Evolutionary conservation across 768 basidiomycete species (phyloP).

Genomic region (Russula virescens): DNA sequence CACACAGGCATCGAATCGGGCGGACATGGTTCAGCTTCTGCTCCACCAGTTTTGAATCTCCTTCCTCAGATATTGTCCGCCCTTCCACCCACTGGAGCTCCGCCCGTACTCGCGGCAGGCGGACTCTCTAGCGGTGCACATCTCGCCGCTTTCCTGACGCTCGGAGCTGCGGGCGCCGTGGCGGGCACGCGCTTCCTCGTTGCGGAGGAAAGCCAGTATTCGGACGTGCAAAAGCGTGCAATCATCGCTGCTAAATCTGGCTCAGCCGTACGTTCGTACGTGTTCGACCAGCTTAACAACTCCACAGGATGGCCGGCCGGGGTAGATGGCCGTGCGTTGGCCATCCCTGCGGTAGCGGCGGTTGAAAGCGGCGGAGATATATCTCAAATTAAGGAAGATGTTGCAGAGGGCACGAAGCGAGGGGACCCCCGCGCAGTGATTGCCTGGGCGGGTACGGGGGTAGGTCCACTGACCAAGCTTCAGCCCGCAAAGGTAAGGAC

Average conservation of each 20-base stretch:
- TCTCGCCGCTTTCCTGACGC: conserved; percentile 55
- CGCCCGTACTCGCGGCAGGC: conserved; percentile 67
- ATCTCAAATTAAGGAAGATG: conserved; percentile 12
- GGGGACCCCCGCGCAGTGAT: conserved; percentile 28
- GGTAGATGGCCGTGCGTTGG: conserved; percentile 39
- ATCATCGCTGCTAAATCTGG: conserved; percentile 29
- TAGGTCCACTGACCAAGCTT: conserved; percentile 29
- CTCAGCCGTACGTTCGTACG: conserved; percentile 31
- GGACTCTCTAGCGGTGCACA: conserved; percentile 63
- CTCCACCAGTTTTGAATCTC: conserved; percentile 56
- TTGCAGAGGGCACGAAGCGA: conserved; percentile 27
- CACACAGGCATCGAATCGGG: conserved; percentile 68
- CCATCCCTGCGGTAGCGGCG: conserved; percentile 31
- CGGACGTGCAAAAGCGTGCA: conserved; percentile 31
- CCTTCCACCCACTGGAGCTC: conserved; percentile 36
- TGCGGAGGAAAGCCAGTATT: conserved; percentile 51
- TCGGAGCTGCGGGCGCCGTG: conserved; percentile 64
- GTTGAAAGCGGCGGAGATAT: conserved; percentile 17
- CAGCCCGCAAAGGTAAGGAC: conserved; percentile 28
- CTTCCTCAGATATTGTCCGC: conserved; percentile 48
- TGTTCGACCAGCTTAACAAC: conserved; percentile 33
- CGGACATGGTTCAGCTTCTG: conserved; percentile 59
- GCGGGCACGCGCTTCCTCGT: conserved; percentile 73
- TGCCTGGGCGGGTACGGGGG: conserved; percentile 35
- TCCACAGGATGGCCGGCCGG: conserved; percentile 33